A percentile compares a stretch with the other conserved stretches of the same genome.
phyloP scores from a whole-genome alignment of 805 yeast species.

The Debaryomyces castellii region DNA sequence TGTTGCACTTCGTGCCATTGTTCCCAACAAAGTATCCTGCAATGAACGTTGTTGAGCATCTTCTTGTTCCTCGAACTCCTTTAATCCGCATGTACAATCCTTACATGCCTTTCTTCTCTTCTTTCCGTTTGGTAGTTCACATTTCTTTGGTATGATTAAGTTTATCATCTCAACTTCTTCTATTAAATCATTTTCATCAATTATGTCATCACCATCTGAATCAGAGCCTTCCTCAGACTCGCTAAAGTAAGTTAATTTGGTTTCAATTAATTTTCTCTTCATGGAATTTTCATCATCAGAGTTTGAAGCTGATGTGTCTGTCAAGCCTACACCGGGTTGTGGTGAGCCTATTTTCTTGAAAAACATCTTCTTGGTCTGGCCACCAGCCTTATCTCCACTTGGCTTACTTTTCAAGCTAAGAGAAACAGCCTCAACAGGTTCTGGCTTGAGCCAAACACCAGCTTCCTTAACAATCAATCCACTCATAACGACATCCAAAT shows the following conservation, averaged over 20 bases:
- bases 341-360: slow-evolving; percentile 17
- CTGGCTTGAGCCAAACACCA: slow-evolving; percentile 56
- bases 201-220: slow-evolving; percentile 24
- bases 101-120: slow-evolving; percentile 92
- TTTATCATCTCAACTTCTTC: slow-evolving; percentile 26
- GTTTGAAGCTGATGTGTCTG: slow-evolving; percentile 45
- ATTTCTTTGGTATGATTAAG: slow-evolving; percentile 57
- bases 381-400: slow-evolving; percentile 7
- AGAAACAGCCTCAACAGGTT: slow-evolving; percentile 24
- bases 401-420: slow-evolving; percentile 36
- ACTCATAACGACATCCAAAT: slow-evolving; percentile 61
- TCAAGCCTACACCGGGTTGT: slow-evolving; percentile 23
- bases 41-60: slow-evolving; percentile 40
- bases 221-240: slow-evolving; percentile 52
- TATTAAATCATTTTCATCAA: slow-evolving; percentile 42
- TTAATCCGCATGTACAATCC: slow-evolving; percentile 96
- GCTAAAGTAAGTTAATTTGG: slow-evolving; percentile 56
- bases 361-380: slow-evolving; percentile 12
- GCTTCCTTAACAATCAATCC: slow-evolving; percentile 57
- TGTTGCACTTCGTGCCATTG: slow-evolving; percentile 51
- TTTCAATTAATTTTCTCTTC: slow-evolving; percentile 43
- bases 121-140: slow-evolving; percentile 52
- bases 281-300: slow-evolving; percentile 39
- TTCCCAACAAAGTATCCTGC: slow-evolving; percentile 45
- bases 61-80: slow-evolving; percentile 78